Evolutionary conservation across 169 alveolate species (phyloP).

Genomic region (Cryptosporidium felis): DNA sequence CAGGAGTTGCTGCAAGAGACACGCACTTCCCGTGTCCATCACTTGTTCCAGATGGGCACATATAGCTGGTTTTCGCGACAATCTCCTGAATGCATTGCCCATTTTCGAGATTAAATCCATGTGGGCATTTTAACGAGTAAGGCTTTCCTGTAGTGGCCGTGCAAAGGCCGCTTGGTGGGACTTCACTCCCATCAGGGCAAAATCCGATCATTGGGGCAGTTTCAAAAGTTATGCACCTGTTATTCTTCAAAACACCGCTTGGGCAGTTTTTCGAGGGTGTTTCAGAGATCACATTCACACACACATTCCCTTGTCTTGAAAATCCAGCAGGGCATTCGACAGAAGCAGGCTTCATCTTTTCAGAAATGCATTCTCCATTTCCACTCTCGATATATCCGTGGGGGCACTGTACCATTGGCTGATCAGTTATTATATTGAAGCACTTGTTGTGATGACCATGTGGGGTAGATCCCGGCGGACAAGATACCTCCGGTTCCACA

Average conservation of each 20-base stretch:
- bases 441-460: constrained; percentile 69
- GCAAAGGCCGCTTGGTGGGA: constrained; percentile 63
- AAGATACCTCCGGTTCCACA: constrained; percentile 65
- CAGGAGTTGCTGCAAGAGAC: constrained; percentile 71
- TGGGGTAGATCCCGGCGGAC: constrained; percentile 67
- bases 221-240: constrained; percentile 57
- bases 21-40: constrained; percentile 71
- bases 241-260: constrained; percentile 30
- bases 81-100: constrained; percentile 69
- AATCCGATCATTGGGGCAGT: constrained; percentile 65
- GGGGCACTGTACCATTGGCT: constrained; percentile 61
- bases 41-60: constrained; percentile 70
- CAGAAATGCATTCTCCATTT: constrained; percentile 63
- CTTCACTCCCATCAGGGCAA: constrained; percentile 72
- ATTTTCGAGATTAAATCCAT: constrained; percentile 48
- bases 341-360: constrained; percentile 59
- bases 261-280: constrained; percentile 54
- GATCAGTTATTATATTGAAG: constrained; percentile 48
- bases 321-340: constrained; percentile 60
- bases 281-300: constrained; percentile 55
- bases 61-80: constrained; percentile 51
- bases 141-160: constrained; percentile 70
- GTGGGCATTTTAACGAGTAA: constrained; percentile 55
- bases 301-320: constrained; percentile 45
- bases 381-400: constrained; percentile 71